phyloP scores from a whole-genome alignment of 2,329 filamentous ascomycete genomes.

The Claviceps pazoutovae region DNA sequence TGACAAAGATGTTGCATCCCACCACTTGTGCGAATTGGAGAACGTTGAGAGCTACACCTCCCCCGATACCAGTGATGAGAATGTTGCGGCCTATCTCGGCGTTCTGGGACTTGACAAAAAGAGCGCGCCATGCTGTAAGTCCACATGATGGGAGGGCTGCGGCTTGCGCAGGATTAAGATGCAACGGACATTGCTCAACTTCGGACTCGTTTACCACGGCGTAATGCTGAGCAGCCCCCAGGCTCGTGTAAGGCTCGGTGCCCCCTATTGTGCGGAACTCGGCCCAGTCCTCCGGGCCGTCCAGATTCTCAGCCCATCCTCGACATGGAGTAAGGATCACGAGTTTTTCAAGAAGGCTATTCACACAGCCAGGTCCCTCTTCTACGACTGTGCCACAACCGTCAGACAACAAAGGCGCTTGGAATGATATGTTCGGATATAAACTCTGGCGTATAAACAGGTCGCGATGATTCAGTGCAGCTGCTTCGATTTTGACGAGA shows the following conservation, averaged over 20 bases:
- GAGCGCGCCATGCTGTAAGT: constrained; percentile 74
- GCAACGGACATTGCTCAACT: constrained; percentile 60
- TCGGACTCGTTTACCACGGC: constrained; percentile 56
- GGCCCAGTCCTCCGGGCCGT: constrained; percentile 51
- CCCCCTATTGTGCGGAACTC: constrained; percentile 56
- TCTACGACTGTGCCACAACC: constrained; percentile 61
- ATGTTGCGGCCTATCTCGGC: constrained; percentile 55
- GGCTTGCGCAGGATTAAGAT: constrained; percentile 59
- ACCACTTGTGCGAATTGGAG: constrained; percentile 64
- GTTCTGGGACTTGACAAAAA: constrained; percentile 58
- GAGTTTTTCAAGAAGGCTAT: constrained; percentile 36
- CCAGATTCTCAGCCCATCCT: constrained; percentile 59
- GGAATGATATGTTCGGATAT: constrained; percentile 75
- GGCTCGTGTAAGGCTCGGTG: constrained; percentile 23
- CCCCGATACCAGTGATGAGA: constrained; percentile 81
- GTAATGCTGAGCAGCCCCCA: constrained; percentile 48
- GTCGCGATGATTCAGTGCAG: constrained; percentile 86
- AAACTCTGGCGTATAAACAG: constrained; percentile 86
- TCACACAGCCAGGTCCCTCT: constrained; percentile 35
- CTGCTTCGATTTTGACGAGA: constrained; percentile 61
- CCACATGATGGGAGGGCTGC: constrained; percentile 77
- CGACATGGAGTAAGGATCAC: constrained; percentile 68
- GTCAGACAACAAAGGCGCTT: constrained; percentile 66
- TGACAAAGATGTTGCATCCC: constrained; percentile 71
- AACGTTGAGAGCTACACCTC: constrained; percentile 74